Evolutionary conservation across 75 land plant genomes (phyloP), one percentile per base, ranked within the genome.

Genomic region (Adiantum capillusveneris): DNA sequence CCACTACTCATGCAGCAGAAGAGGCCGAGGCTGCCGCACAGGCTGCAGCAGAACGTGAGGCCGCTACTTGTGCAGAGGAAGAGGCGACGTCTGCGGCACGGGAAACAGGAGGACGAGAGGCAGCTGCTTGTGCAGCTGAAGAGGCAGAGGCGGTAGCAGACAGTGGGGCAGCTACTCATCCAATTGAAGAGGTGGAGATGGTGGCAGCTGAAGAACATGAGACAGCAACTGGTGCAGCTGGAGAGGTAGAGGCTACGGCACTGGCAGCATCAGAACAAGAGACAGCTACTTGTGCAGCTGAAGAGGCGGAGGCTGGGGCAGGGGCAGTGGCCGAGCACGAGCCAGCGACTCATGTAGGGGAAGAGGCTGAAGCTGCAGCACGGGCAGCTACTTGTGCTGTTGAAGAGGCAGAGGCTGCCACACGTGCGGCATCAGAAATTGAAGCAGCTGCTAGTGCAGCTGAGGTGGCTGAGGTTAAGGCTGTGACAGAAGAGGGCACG

Each of bases 241-340:
- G 21, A 20, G 49, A 17, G 49, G 49, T 20, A 1, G 14, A 46
- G 49, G 49, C 49, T 46, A 17, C 21, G 5, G 49, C 49, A n/a
- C 21, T 17, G 14, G 5, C n/a, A 20, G 49, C 5, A 17, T 17
- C 49, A n/a, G 49, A 7, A 14, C 12, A 6, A 46, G 49, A 17
- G 5, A 14, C 49, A 7, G 49, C 17, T 2, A 5, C 25, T 11
- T 2, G 2, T 25, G 11, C 57, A 30, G 25, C 20, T 11, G 31
- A 3, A 24, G 57, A 55, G 57, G 25, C 11, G 7, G 57, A 24
- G 57, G 57, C 29, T 55, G 57, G 3, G 37, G 37, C 9, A 34
- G 37, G 9, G 9, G 37, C 37, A 34, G 7, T 9, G 7, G 9
- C 37, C 3, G 37, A 34, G 37, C 24, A 3, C 2, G 57, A 27